Conservation (phyloP, 805 yeast genomes). For the Yarrowia deformans region DNA sequence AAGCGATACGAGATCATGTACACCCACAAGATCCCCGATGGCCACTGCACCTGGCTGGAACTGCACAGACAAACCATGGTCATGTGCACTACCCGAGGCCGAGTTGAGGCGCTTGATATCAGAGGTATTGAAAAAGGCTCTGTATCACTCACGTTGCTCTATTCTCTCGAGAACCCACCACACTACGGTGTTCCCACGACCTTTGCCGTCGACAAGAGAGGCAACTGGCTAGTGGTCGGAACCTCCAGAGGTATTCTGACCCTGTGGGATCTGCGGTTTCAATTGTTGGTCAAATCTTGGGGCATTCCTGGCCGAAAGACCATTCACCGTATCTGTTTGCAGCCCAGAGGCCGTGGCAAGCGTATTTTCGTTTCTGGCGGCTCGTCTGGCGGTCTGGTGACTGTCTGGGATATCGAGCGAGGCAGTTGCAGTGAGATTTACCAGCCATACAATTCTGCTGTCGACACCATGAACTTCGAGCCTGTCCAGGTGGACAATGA, state of each 20-base stretch:
- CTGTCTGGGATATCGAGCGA: constrained; percentile 78
- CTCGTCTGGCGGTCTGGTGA: constrained; percentile 61
- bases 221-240: constrained; percentile 75
- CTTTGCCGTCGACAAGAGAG: constrained; percentile 61
- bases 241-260: constrained; percentile 75
- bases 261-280: constrained; percentile 83
- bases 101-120: constrained; percentile 28
- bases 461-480: constrained; percentile 39
- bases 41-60: constrained; percentile 32
- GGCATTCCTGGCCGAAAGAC: constrained; percentile 60
- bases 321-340: constrained; percentile 57
- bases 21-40: constrained; percentile 36
- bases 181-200: constrained; percentile 71
- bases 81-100: constrained; percentile 31
- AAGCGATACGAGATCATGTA: constrained; percentile 55
- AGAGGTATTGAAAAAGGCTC: constrained; percentile 52
- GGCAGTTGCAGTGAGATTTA: constrained; percentile 62
- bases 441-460: constrained; percentile 44
- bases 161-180: constrained; percentile 56
- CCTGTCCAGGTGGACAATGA: constrained; percentile 35
- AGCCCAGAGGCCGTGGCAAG: constrained; percentile 56
- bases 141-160: constrained; percentile 48
- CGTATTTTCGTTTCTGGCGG: constrained; percentile 74
- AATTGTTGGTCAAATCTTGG: constrained; percentile 66
- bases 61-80: constrained; percentile 34